These are phyloP conservation scores for Halophytophthora batemanensis DNA, from an alignment of 352 stramenopile genomes.

Conservation along the genomic window DNA sequence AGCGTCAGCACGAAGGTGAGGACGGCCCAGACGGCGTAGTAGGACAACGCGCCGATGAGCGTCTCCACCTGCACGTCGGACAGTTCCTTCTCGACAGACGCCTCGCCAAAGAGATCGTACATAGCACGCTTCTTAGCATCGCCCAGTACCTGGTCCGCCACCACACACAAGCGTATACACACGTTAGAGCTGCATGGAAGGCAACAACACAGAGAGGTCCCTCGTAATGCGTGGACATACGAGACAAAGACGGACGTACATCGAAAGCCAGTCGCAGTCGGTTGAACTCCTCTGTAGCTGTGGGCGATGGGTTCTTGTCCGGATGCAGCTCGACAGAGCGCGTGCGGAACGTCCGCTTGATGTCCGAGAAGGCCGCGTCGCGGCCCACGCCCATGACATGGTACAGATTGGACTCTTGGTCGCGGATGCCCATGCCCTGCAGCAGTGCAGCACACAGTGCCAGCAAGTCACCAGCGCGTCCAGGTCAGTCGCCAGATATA, in stretches of 20 bases:
- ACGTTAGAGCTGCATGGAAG: background rate
- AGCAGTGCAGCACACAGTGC: background rate
- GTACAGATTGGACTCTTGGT: slow-evolving; percentile 95
- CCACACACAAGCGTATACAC: background rate
- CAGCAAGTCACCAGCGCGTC: no score
- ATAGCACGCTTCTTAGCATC: slow-evolving; percentile 92
- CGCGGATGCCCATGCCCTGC: slow-evolving; percentile 82
- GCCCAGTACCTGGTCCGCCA: slow-evolving; percentile 37
- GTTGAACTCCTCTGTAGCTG: slow-evolving; percentile 92
- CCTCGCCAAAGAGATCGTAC: slow-evolving; percentile 96
- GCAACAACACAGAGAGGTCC: no score
- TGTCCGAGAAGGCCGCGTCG: slow-evolving; percentile 90
- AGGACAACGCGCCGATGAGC: slow-evolving; percentile 91
- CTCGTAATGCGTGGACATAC: background rate
- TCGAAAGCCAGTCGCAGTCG: slow-evolving; percentile 94
- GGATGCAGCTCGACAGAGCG: slow-evolving; percentile 95
- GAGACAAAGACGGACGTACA: slow-evolving; percentile 38
- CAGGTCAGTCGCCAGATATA: no score
- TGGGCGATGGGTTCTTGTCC: slow-evolving; percentile 95
- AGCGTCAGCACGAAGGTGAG: slow-evolving; percentile 95
- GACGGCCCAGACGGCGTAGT: slow-evolving; percentile 95
- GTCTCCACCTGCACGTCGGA: slow-evolving; percentile 87
- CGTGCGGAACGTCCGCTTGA: slow-evolving; percentile 96
- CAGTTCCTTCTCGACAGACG: slow-evolving; percentile 86
- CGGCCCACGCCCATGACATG: slow-evolving; percentile 87